Evolutionary conservation across 345 rosid genomes (phyloP), one percentile per base, ranked within the genome.

Genomic region (Lenwebbia sp.): DNA sequence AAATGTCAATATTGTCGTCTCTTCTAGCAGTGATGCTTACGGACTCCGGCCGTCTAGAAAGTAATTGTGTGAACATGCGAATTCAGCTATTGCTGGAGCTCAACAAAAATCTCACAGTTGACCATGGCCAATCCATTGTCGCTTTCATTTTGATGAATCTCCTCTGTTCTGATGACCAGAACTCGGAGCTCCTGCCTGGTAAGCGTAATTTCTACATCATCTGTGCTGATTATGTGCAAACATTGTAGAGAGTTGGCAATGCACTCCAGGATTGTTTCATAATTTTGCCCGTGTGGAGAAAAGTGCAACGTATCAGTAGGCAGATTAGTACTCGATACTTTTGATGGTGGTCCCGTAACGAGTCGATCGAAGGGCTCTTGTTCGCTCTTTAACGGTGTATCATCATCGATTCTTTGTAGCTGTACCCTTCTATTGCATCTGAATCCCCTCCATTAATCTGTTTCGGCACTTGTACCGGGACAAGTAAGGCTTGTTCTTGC

Each of bases 271-370:
- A 70, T 19, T 28, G 55, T 40, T 44, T 40, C 44, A 70, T 19
- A 70, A 19, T 70, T 70, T 70, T 70, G 44, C 3, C 78, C 13
- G 13, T 33, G 78, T 70, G 44, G 25, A 70, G 25, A 70, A 33
- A 8, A 33, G 0, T 0, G 7, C 13, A 0, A 17, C 3, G 25
- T 33, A 65, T 33, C 0, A 0, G 25, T 17, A 10, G 44, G 5
- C 0, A 0, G 44, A 9, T 70, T 17, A 2, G 21, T 70, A 19
- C 47, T 19, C 25, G 2, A 0, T 70, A 33, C 78, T 70, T 70
- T 10, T 0, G 47, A 70, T 1, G 78, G 25, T 33, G 78, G 78
- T 70, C 47, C 21, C 0, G 44, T 70, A 11, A 33, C 2, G 0
- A 70, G 47, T 9, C 25, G 4, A 33, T 70, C 3, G 13, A 17